phyloP scores from a whole-genome alignment of 257 asterid genomes.

The Nicotiana benthamiana region DNA sequence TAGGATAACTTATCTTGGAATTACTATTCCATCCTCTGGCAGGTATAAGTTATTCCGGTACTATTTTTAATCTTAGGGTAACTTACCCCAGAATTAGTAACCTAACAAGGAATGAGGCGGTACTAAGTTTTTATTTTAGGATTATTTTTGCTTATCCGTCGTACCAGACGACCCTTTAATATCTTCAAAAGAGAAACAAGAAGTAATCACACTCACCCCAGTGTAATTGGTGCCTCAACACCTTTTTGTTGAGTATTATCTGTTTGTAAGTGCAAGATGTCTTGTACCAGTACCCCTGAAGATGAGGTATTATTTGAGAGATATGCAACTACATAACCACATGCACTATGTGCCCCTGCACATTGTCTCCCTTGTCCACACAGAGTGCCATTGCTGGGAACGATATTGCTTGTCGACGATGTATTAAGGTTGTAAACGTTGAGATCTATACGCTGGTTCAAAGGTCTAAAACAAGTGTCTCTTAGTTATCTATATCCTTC shows the following conservation, averaged over 20 bases:
- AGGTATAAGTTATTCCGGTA: no score
- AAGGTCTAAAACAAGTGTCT: not conserved
- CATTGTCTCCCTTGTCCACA: slow-evolving; percentile 64
- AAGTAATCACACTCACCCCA: slow-evolving; percentile 51
- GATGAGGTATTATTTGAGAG: slow-evolving; percentile 77
- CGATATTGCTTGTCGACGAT: slow-evolving; percentile 51
- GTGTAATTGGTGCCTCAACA: slow-evolving; percentile 63
- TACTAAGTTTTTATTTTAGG: no score
- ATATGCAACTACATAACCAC: slow-evolving; percentile 71
- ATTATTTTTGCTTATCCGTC: no score
- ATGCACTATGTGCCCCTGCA: slow-evolving; percentile 39
- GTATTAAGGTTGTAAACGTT: slow-evolving; percentile 64
- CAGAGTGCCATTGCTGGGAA: slow-evolving; percentile 65
- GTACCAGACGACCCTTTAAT: no score
- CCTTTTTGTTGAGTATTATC: slow-evolving; percentile 29
- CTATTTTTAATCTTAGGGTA: no score
- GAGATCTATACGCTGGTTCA: slow-evolving; percentile 51
- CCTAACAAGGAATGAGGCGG: no score
- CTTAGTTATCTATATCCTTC: no score
- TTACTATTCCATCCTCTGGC: no score
- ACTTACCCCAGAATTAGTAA: no score
- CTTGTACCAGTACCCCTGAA: slow-evolving; percentile 79
- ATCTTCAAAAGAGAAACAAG: not conserved
- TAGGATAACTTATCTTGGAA: no score
- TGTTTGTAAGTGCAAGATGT: slow-evolving; percentile 59